Evolutionary conservation across 2,329 filamentous ascomycete species (phyloP).

Genomic region (Exophiala alcalophila): DNA sequence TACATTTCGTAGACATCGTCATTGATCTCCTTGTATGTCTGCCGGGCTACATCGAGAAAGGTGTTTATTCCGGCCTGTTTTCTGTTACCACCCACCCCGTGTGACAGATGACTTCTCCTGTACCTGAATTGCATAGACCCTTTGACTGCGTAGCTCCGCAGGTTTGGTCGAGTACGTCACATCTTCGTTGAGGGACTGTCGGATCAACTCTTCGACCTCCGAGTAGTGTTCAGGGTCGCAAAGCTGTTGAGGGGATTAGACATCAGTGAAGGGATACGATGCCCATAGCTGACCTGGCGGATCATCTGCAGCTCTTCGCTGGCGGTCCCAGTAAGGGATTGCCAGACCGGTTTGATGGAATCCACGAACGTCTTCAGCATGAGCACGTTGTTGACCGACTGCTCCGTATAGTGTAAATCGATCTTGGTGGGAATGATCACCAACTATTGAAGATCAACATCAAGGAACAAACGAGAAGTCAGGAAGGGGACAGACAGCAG

Average conservation of each 20-base stretch:
- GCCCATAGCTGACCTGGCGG: slow-evolving; percentile 48
- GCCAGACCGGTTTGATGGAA: slow-evolving; percentile 64
- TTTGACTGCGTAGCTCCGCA: slow-evolving; percentile 82
- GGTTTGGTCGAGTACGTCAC: slow-evolving; percentile 74
- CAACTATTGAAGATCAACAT: slow-evolving; percentile 51
- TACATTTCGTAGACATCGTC: slow-evolving; percentile 73
- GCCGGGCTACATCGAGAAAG: slow-evolving; percentile 80
- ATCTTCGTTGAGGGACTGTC: slow-evolving; percentile 72
- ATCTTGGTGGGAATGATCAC: slow-evolving; percentile 69
- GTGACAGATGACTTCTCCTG: too few relatives aligned
- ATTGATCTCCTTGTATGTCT: slow-evolving; percentile 85
- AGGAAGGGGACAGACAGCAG: slow-evolving; percentile 54
- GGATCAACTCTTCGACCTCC: slow-evolving; percentile 63
- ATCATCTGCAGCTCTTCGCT: slow-evolving; percentile 66
- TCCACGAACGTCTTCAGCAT: slow-evolving; percentile 79
- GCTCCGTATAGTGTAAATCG: slow-evolving; percentile 68
- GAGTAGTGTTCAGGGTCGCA: slow-evolving; percentile 64
- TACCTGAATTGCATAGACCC: slow-evolving; percentile 83
- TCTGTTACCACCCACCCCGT: slow-evolving; percentile 9
- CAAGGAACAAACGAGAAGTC: not conserved
- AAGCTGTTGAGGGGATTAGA: slow-evolving; percentile 41
- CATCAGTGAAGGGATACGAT: not conserved
- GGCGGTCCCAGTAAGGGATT: slow-evolving; percentile 63
- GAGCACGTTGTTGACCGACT: slow-evolving; percentile 80
- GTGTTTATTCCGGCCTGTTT: slow-evolving; percentile 72